Percentiles rank a stretch among this genome's conserved stretches.
Evolutionary conservation across 306 rosid species (phyloP).

Genomic region (Begonia loranthoides): DNA sequence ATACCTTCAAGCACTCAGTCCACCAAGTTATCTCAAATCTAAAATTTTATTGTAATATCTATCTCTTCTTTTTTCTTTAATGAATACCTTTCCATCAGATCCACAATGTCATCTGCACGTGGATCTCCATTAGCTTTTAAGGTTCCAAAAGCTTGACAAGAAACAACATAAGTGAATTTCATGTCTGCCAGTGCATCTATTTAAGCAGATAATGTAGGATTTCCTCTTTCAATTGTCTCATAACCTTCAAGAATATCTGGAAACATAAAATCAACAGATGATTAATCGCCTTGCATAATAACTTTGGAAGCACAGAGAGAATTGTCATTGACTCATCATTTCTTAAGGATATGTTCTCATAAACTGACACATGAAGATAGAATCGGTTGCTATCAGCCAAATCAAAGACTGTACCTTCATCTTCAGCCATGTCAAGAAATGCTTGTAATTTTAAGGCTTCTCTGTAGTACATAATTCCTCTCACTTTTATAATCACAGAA

Average conservation of each 20-base stretch:
- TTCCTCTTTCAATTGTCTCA: conserved; percentile 57
- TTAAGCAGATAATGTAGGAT: conserved; percentile 43
- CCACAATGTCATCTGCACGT: conserved; percentile 55
- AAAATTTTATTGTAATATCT: conserved; percentile 5
- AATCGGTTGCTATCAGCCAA: no score
- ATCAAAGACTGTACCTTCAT: conserved; percentile 39
- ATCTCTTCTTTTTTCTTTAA: conserved; percentile 3
- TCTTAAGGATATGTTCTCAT: no score
- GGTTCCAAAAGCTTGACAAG: conserved; percentile 77
- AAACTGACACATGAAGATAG: no score
- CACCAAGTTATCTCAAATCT: conserved; percentile 10
- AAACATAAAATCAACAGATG: conserved; percentile 12
- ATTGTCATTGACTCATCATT: no score
- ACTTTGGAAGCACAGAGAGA: no score
- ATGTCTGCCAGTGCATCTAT: conserved; percentile 85
- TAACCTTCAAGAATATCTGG: conserved; percentile 97
- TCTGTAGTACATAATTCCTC: conserved; percentile 98
- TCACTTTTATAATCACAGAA: conserved; percentile 41
- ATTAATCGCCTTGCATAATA: neutral
- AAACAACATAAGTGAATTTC: conserved; percentile 72
- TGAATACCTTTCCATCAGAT: conserved; percentile 63
- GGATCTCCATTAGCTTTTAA: conserved; percentile 61
- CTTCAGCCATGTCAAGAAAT: conserved; percentile 84
- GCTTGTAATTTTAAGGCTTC: conserved; percentile 92
- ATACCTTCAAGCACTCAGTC: conserved; percentile 38